Evolutionary conservation across 2,329 filamentous ascomycete genomes (phyloP), one percentile per base, ranked within the genome.

Genomic region (Bisporella sp.): DNA sequence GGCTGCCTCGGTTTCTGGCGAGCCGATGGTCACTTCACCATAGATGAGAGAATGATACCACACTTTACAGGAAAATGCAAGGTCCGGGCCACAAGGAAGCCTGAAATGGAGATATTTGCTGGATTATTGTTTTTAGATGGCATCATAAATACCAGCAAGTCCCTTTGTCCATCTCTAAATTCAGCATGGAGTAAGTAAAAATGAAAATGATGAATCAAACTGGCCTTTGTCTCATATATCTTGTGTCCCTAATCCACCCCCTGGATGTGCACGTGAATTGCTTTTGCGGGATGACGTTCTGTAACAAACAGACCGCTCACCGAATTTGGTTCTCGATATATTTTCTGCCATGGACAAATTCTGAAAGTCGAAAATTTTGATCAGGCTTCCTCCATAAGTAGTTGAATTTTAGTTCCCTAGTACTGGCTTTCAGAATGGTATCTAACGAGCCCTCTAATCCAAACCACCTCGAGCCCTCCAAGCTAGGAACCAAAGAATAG

Each of bases 401-500:
- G 21, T 21, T 21, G 21, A 21, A 2, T 21, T 21, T 21, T 21
- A 21, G 21, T 21, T 21, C 3, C 21, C 21, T 21, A 21, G 21
- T 21, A 21, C 21, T 8, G 8, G 32, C 13, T 42, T 7, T 9
- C 28, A 49, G 28, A 32, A 63, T 63, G 62, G 32, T 50, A 4
- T 51, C 53, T 5, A 46, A 57, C 12, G 64, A 66, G 11, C 61
- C 66, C 7, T 40, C 54, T 2, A 76, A 73, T 53, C 84, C 84
- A n/a, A 69, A 70, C 1, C 80, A 86, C 60, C 82, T 96, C 30
- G 79, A 86, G 57, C 88, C 90, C 13, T 95, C 75, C 65, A 53
- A 58, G 66, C 79, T 97, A 31, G 92, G 92, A 46, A 96, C 89
- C 31, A 95, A 89, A 70, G 84, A 92, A 75, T 95, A 95, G 89